Base-by-base conservation (phyloP, 2,329 filamentous ascomycete genomes). In the Mycosphaerelloides madeirae region DNA sequence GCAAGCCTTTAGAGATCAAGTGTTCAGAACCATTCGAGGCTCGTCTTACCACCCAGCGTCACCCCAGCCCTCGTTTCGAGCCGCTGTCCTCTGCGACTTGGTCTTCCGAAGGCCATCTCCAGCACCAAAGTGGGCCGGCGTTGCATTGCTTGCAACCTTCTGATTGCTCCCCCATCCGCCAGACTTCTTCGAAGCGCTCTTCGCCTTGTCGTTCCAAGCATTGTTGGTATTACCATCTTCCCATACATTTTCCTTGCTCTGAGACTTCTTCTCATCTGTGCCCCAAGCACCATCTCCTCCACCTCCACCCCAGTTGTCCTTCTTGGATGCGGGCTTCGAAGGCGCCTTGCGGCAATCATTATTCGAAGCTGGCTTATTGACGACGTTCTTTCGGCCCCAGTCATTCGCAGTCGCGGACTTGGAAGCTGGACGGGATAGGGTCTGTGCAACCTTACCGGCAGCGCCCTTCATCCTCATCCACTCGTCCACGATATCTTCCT, bases 401-500 rank as follows among this genome's bases (percentile, higher is more conserved):
- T 16, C 38, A 18, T 18, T 14, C 25, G 8, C 36, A 14, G 38
- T 20, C 5, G 33, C 28, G 14, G 43, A 29, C 19, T 38, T 49
- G 8, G 43, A 39, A 25, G 37, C 35, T 14, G 32, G 31, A 25
- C 22, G 22, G 22, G 22, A 25, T 19, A 22, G 14, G n/a, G 34
- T 29, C 34, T 43, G 4, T 25, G 43, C 18, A 28, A 37, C 18
- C 40, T 40, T 49, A 5, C 22, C 33, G 13, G 43, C 36, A 8
- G 47, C 33, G 19, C 32, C 29, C 22, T 33, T 46, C 15, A 46
- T 44, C 38, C 42, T 49, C 48, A 59, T 43, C 44, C 62, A 28
- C 53, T 60, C 50, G 37, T 55, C 49, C 25, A 64, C 46, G 42
- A 61, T 35, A 48, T 64, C 48, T 25, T 62, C 55, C 52, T 63